phyloP scores from a whole-genome alignment of 805 yeast genomes.

The Alloascoidea africana region DNA sequence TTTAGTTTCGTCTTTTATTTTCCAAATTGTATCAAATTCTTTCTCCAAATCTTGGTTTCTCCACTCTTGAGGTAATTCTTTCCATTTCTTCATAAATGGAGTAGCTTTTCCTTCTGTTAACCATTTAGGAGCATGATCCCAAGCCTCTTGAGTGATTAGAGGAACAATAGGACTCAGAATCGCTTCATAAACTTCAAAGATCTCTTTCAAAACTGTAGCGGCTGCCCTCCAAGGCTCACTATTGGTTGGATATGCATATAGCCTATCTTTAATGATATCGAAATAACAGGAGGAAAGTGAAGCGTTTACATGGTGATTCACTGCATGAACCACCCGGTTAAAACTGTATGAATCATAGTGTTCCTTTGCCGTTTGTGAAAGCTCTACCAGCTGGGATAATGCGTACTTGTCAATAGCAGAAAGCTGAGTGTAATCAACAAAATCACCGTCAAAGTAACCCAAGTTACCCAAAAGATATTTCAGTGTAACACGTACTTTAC shows the following conservation, averaged over 20 bases:
- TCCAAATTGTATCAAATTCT: slow-evolving; percentile 31
- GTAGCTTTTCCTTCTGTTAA: slow-evolving; percentile 18
- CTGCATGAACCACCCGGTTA: slow-evolving; percentile 48
- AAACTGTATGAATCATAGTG: slow-evolving; percentile 48
- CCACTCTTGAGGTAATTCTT: slow-evolving; percentile 20
- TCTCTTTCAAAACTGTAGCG: slow-evolving; percentile 50
- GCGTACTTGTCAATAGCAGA: slow-evolving; percentile 43
- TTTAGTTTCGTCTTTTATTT: slow-evolving; percentile 32
- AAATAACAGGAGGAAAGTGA: slow-evolving; percentile 75
- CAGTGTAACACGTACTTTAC: slow-evolving; percentile 72
- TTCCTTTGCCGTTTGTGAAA: slow-evolving; percentile 26
- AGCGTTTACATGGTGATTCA: slow-evolving; percentile 60
- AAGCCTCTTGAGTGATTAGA: slow-evolving; percentile 71
- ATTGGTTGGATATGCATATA: slow-evolving; percentile 50
- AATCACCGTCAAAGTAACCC: slow-evolving; percentile 15
- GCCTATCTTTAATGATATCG: slow-evolving; percentile 70
- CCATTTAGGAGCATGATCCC: slow-evolving; percentile 39
- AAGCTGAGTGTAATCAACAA: not conserved
- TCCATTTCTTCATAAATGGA: slow-evolving; percentile 35
- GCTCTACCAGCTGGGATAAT: slow-evolving; percentile 33
- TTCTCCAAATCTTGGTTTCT: slow-evolving; percentile 19
- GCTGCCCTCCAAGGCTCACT: slow-evolving; percentile 38
- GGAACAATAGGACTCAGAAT: slow-evolving; percentile 76
- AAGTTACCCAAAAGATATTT: slow-evolving; percentile 73
- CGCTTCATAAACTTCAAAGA: slow-evolving; percentile 47